A percentile compares a stretch with the other conserved stretches of the same genome.
Evolutionary conservation across 2,329 filamentous ascomycete genomes (phyloP).

Genomic region (Metarhizium sp.): DNA sequence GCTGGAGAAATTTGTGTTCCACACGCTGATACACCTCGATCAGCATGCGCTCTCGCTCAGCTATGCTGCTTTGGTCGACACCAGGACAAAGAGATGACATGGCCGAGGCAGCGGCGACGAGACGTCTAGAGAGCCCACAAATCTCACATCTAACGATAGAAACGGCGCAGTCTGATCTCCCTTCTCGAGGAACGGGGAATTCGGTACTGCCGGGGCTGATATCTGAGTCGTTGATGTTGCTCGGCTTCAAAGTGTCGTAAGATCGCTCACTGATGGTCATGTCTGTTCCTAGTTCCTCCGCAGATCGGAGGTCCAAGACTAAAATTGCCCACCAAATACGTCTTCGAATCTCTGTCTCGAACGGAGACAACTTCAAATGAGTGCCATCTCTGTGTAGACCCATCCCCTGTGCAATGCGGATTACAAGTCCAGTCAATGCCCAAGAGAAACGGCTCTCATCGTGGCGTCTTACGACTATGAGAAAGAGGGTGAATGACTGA

Average conservation of each 20-base stretch:
- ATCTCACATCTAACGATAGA: conserved; percentile 43
- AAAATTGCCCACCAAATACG: conserved; percentile 54
- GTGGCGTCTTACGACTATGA: conserved; percentile 36
- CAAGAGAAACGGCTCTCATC: conserved; percentile 47
- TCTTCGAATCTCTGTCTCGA: conserved; percentile 51
- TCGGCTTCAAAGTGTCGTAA: conserved; percentile 39
- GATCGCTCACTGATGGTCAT: conserved; percentile 29
- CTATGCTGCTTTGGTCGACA: conserved; percentile 18
- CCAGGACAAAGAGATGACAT: conserved; percentile 21
- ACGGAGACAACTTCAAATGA: conserved; percentile 41
- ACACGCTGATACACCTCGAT: conserved; percentile 43
- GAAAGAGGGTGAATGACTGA: conserved; percentile 49
- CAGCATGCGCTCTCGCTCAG: conserved; percentile 34
- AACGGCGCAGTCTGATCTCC: conserved; percentile 43
- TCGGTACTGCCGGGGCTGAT: conserved; percentile 37
- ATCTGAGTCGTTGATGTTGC: conserved; percentile 41
- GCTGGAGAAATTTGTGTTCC: conserved; percentile 43
- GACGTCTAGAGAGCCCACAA: conserved; percentile 26
- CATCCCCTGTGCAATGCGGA: conserved; percentile 50
- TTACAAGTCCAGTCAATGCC: conserved; percentile 47
- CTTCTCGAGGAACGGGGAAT: conserved; percentile 35
- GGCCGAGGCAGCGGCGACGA: conserved; percentile 24
- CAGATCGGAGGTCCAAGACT: conserved; percentile 43
- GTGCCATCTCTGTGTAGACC: conserved; percentile 50
- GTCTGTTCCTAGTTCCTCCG: conserved; percentile 43